A percentile compares a stretch with the other conserved stretches of the same genome.
phyloP scores from a whole-genome alignment of 2,329 filamentous ascomycete genomes.

The Cercospora canescens region DNA sequence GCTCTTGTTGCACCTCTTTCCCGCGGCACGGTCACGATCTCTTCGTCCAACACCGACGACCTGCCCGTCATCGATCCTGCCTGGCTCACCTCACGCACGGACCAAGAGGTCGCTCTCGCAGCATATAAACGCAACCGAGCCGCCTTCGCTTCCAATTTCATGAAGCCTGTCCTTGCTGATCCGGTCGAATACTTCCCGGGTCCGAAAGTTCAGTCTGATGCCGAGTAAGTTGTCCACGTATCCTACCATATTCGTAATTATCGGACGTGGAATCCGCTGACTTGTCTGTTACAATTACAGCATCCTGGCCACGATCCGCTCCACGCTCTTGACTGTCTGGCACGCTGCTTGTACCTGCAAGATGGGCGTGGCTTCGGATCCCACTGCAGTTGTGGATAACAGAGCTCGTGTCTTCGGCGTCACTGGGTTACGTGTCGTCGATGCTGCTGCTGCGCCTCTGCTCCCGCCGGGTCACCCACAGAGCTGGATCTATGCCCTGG shows the following conservation, averaged over 20 bases:
- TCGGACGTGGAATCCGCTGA: not conserved
- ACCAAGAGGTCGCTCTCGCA: slow-evolving; percentile 31
- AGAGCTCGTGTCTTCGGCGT: slow-evolving; percentile 23
- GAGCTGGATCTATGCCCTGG: slow-evolving; percentile 9
- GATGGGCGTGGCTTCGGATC: slow-evolving; percentile 41
- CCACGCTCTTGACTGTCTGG: slow-evolving; percentile 10
- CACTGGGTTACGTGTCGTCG: slow-evolving; percentile 12
- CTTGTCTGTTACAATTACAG: not conserved
- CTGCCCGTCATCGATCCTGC: slow-evolving; percentile 38
- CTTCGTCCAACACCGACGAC: slow-evolving; percentile 27
- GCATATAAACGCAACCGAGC: slow-evolving; percentile 32
- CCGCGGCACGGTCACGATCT: slow-evolving; percentile 39
- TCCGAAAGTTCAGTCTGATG: slow-evolving; percentile 4
- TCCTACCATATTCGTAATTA: not conserved
- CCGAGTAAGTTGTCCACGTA: not conserved
- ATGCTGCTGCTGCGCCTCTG: slow-evolving; percentile 5
- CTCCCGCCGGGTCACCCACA: slow-evolving; percentile 15
- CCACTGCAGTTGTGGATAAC: slow-evolving; percentile 52
- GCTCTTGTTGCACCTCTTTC: slow-evolving; percentile 37
- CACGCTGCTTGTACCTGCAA: slow-evolving; percentile 54
- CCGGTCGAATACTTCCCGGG: slow-evolving; percentile 19
- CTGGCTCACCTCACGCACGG: slow-evolving; percentile 33
- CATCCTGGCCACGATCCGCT: slow-evolving; percentile 11
- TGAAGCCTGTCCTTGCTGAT: slow-evolving; percentile 19
- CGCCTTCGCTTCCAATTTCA: slow-evolving; percentile 27